Percentiles rank a stretch among this genome's conserved stretches.
These are phyloP conservation scores for Westerdykella aurantiaca DNA, from an alignment of 2,329 filamentous ascomycete species.

Conservation along the genomic window DNA sequence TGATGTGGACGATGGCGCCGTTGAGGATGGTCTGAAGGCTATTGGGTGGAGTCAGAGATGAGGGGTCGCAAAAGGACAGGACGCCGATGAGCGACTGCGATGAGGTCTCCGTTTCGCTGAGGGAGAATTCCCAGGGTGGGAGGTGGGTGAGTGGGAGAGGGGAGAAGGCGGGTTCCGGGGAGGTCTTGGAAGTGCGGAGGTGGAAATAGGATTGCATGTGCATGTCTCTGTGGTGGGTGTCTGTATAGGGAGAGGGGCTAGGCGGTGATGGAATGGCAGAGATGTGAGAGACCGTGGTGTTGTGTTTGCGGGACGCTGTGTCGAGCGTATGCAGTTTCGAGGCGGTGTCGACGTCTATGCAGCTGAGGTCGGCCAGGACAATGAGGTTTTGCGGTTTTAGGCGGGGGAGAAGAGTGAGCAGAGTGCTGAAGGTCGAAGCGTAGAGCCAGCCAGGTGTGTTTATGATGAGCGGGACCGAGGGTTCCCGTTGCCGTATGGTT, in stretches of 20 bases:
- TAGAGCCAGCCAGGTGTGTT: constrained; percentile 72
- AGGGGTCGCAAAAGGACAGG: constrained; percentile 57
- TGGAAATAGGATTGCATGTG: constrained; percentile 80
- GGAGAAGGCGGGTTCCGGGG: constrained; percentile 43
- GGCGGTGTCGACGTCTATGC: constrained; percentile 50
- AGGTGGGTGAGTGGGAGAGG: constrained; percentile 51
- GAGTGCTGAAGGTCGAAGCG: constrained; percentile 61
- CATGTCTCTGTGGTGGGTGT: constrained; percentile 64
- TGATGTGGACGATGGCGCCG: constrained; percentile 63
- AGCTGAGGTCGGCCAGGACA: constrained; percentile 50
- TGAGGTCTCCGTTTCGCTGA: constrained; percentile 46
- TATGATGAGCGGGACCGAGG: constrained; percentile 56
- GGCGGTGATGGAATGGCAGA: constrained; percentile 47
- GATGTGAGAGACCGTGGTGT: constrained; percentile 47
- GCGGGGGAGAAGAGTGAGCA: constrained; percentile 52
- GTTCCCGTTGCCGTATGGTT: constrained; percentile 38
- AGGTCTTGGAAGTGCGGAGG: constrained; percentile 21
- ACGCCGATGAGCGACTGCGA: constrained; percentile 55
- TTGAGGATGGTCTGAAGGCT: constrained; percentile 62
- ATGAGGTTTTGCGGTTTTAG: constrained; percentile 57
- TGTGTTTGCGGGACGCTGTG: constrained; percentile 33
- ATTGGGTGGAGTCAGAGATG: constrained; percentile 48
- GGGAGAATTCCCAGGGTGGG: constrained; percentile 59
- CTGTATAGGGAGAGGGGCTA: constrained; percentile 47
- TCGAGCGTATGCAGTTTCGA: constrained; percentile 52